Percentiles rank a stretch among this genome's conserved stretches.
These are phyloP conservation scores for Verticillium nonalfalfae DNA, from an alignment of 2,329 filamentous ascomycete species.

Conservation along the genomic window DNA sequence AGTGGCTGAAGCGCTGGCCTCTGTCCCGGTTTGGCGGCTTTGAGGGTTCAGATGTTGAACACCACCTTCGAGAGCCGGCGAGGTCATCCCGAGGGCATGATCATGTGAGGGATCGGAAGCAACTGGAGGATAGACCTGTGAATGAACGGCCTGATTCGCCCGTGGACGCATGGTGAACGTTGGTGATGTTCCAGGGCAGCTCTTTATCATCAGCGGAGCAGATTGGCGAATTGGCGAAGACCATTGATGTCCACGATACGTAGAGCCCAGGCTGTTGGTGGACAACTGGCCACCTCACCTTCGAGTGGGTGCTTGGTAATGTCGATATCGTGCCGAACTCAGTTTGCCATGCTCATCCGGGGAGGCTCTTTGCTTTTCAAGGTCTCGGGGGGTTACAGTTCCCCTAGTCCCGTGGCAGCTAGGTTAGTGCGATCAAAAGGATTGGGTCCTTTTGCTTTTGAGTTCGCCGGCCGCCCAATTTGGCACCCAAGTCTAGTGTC, in stretches of 20 bases:
- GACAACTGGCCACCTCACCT: neutral
- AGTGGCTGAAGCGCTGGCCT: neutral
- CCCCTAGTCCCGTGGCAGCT: neutral
- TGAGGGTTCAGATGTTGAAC: constrained; percentile 2
- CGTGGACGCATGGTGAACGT: neutral
- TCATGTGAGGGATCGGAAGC: constrained; percentile 1
- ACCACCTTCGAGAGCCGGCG: constrained; percentile 5
- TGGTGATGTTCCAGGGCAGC: neutral
- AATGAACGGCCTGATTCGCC: neutral
- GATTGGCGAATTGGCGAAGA: neutral
- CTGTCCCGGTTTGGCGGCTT: neutral
- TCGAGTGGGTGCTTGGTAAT: neutral
- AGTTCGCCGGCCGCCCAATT: neutral
- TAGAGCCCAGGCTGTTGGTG: neutral
- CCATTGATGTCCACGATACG: neutral
- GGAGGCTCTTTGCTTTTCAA: neutral
- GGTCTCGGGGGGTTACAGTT: neutral
- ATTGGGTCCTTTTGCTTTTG: neutral
- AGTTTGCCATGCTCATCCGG: neutral
- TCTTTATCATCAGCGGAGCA: neutral
- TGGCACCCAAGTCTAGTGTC: neutral
- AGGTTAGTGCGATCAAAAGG: neutral
- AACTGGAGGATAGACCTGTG: neutral
- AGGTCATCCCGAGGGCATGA: constrained; percentile 2
- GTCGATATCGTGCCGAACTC: neutral